A percentile compares a stretch with the other conserved stretches of the same genome.
Evolutionary conservation across 768 basidiomycete genomes (phyloP).

Genomic region (Podaxis rugospora): DNA sequence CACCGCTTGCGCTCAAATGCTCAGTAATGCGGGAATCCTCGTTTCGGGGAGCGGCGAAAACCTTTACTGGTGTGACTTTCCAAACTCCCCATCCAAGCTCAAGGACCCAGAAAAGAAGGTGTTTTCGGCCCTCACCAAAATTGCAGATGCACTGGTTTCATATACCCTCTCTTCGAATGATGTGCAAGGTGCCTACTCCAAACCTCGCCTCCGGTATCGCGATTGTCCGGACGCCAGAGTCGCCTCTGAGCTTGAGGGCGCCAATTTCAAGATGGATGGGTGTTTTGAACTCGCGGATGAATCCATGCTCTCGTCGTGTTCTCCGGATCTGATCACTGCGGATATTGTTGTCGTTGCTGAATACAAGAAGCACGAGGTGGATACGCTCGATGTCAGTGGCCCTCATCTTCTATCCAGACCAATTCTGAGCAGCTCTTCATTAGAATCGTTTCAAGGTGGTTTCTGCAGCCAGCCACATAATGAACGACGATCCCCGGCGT

Average conservation of each 20-base stretch:
- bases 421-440: not conserved
- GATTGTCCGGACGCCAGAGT: not conserved
- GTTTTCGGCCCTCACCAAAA: not conserved
- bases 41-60: too few relatives aligned
- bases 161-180: not conserved
- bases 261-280: not conserved
- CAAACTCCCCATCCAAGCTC: not conserved
- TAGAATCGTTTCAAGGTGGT: constrained; percentile 10
- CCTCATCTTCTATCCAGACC: too few relatives aligned
- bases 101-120: not conserved
- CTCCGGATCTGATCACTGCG: not conserved
- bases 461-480: constrained; percentile 13
- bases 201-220: not conserved
- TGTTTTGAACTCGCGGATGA: not conserved
- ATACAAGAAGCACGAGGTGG: not conserved
- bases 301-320: too few relatives aligned
- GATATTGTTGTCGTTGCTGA: not conserved
- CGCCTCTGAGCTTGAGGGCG: not conserved
- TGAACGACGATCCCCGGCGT: constrained; percentile 21
- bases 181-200: not conserved
- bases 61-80: not conserved
- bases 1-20: not conserved
- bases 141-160: not conserved
- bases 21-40: not conserved
- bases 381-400: not conserved